phyloP scores from a whole-genome alignment of 2,329 filamentous ascomycete genomes.

The Fusarium sulawesiense region DNA sequence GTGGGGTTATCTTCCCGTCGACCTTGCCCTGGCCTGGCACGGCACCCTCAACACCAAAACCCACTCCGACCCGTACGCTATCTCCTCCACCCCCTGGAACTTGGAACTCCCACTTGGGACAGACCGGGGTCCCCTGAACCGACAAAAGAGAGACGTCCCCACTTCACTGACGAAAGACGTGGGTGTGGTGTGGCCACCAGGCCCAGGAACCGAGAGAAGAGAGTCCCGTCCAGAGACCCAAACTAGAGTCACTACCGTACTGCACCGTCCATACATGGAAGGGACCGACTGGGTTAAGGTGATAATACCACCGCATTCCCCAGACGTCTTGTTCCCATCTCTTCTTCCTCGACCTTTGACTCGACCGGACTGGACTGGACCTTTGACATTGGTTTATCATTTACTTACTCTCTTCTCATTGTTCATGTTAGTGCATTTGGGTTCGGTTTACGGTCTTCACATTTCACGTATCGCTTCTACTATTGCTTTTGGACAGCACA shows the following conservation, averaged over 20 bases:
- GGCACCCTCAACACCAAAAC: conserved; percentile 20
- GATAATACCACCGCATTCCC: conserved; percentile 48
- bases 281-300: conserved; percentile 32
- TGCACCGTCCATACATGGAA: conserved; percentile 6
- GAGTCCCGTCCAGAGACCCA: conserved; percentile 31
- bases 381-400: not conserved
- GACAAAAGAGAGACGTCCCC: conserved; percentile 17
- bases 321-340: conserved; percentile 40
- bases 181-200: conserved; percentile 44
- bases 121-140: conserved; percentile 33
- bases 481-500: conserved; percentile 22
- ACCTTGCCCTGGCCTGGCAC: conserved; percentile 24
- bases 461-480: conserved; percentile 10
- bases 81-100: conserved; percentile 40
- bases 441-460: conserved; percentile 20
- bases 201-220: conserved; percentile 25
- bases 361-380: conserved; percentile 29
- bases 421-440: conserved; percentile 18
- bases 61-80: conserved; percentile 32
- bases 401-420: conserved; percentile 15
- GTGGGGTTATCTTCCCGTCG: conserved; percentile 38
- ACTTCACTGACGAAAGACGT: conserved; percentile 41
- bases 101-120: conserved; percentile 22
- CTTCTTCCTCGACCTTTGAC: conserved; percentile 27
- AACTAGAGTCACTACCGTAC: conserved; percentile 13